A percentile compares a stretch with the other conserved stretches of the same genome.
Evolutionary conservation across 148 eudicot species (phyloP).

Genomic region (Spergularia marina): DNA sequence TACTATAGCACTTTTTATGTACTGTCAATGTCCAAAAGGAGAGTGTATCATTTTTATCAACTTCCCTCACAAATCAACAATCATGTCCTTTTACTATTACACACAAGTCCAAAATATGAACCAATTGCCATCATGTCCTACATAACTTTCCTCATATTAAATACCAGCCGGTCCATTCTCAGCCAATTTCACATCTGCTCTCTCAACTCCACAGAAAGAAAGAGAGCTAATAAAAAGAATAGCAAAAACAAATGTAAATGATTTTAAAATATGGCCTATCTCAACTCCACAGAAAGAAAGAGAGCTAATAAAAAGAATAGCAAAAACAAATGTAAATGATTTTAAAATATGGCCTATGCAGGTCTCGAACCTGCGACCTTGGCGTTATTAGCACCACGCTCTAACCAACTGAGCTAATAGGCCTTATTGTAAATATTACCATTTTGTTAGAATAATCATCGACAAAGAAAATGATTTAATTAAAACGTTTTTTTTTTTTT

Average conservation of each 20-base stretch:
- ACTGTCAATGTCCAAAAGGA: conserved; percentile 21
- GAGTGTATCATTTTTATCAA: conserved; percentile 19
- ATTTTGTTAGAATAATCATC: not conserved
- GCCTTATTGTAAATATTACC: not conserved
- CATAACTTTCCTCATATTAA: conserved; percentile 4
- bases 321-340: not conserved
- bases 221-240: no score
- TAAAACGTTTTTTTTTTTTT: no score
- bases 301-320: no score
- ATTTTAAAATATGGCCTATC: conserved; percentile 47
- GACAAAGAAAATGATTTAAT: not conserved
- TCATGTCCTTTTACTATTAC: conserved; percentile 13
- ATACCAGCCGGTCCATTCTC: not conserved
- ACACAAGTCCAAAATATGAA: not conserved
- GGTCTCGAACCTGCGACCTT: conserved; percentile 90
- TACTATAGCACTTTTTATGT: conserved; percentile 13
- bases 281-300: no score
- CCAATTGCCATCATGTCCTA: not conserved
- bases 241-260: not conserved
- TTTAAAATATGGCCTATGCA: conserved; percentile 60
- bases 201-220: no score
- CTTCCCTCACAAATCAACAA: conserved; percentile 12
- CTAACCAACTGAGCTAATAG: conserved; percentile 49
- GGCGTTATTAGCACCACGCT: conserved; percentile 89
- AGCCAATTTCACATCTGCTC: not conserved